phyloP scores from a whole-genome alignment of 495 filamentous ascomycete genomes.

The Xylaria palmicola region DNA sequence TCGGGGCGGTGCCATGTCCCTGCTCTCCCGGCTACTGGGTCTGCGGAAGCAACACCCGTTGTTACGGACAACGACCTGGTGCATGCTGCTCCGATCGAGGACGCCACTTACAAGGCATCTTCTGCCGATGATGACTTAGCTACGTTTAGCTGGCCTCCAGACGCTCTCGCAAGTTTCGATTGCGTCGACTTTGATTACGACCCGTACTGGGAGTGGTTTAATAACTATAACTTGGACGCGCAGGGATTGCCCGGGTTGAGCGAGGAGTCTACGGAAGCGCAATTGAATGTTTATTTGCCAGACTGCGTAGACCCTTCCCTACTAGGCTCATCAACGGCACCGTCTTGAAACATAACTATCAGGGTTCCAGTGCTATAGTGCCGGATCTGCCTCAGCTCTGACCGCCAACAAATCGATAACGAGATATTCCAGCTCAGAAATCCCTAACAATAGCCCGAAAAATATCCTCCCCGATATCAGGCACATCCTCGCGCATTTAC shows the following conservation, averaged over 20 bases:
- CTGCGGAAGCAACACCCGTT: neutral
- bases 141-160: neutral
- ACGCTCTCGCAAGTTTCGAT: neutral
- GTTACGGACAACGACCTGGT: neutral
- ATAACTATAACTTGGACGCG: neutral
- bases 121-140: neutral
- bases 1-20: neutral
- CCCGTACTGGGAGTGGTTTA: neutral
- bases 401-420: neutral
- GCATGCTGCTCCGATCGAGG: neutral
- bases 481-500: neutral
- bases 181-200: neutral
- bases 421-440: no score
- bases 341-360: neutral
- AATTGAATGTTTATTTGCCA: neutral
- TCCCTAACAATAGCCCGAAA: no score
- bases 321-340: neutral
- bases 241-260: neutral
- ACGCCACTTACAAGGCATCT: neutral
- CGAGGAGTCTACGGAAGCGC: neutral
- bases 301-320: conserved; percentile 4
- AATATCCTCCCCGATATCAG: neutral
- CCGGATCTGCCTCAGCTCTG: no score
- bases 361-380: no score
- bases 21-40: no score